phyloP scores from a whole-genome alignment of 805 yeast species.

The Yamadazyma kitorensis region DNA sequence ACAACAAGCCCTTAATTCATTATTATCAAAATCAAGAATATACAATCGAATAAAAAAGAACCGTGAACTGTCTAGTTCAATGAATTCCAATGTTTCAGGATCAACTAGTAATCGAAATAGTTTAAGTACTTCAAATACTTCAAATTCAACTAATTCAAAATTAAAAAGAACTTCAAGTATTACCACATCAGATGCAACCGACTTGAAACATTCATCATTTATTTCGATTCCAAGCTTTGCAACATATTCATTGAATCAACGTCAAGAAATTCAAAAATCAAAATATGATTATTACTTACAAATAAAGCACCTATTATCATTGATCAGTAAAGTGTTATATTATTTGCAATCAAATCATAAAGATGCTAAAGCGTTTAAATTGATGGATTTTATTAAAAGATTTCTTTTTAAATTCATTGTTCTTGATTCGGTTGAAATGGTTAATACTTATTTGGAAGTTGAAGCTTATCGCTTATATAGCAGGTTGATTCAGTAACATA shows the following conservation, averaged over 20 bases:
- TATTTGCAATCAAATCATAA: slow-evolving; percentile 5
- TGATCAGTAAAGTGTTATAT: slow-evolving; percentile 7
- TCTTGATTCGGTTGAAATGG: slow-evolving; percentile 35
- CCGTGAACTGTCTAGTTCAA: slow-evolving; percentile 33
- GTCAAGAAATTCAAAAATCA: slow-evolving; percentile 26
- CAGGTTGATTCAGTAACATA: too few relatives aligned
- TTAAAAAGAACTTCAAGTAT: slow-evolving; percentile 13
- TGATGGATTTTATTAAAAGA: slow-evolving; percentile 36
- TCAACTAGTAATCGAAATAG: slow-evolving; percentile 21
- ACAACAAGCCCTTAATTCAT: slow-evolving; percentile 12
- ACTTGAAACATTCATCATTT: slow-evolving; percentile 12
- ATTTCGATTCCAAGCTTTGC: slow-evolving; percentile 8
- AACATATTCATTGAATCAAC: slow-evolving; percentile 16
- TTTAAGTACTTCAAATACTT: slow-evolving; percentile 16
- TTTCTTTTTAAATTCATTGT: slow-evolving; percentile 34
- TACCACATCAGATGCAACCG: slow-evolving; percentile 6
- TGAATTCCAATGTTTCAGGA: slow-evolving; percentile 19
- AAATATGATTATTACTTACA: slow-evolving; percentile 37
- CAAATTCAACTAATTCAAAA: slow-evolving; percentile 19
- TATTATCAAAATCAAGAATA: slow-evolving; percentile 30
- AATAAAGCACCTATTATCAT: slow-evolving; percentile 16
- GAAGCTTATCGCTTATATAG: slow-evolving; percentile 15
- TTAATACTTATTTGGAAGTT: slow-evolving; percentile 28
- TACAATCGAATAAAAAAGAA: slow-evolving; percentile 36
- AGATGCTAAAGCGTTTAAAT: slow-evolving; percentile 19